Evolutionary conservation across 1,284 basidiomycete genomes (phyloP).

Genomic region (Hymenochaete sp.): DNA sequence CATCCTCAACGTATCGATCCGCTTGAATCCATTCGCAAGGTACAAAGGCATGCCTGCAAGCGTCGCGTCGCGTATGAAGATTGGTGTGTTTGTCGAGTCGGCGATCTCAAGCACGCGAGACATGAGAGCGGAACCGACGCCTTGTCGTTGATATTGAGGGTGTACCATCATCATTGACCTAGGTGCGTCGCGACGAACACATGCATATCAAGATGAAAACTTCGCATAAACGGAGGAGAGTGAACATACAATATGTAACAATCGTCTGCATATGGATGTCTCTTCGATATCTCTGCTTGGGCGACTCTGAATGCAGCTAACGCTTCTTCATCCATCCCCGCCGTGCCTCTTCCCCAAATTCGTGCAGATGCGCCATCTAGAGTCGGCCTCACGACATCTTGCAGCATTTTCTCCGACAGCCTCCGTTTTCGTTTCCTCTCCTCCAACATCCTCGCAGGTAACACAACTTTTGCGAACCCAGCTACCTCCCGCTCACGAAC

Average conservation of each 20-base stretch:
- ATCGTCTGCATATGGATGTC: background rate
- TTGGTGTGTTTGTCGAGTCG: too few species aligned
- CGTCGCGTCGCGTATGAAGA: too few species aligned
- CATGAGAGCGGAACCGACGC: constrained; percentile 11
- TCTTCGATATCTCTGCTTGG: background rate
- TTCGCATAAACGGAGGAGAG: too few species aligned
- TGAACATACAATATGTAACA: constrained; percentile 10
- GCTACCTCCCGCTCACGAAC: background rate
- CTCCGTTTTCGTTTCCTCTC: background rate
- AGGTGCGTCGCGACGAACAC: background rate
- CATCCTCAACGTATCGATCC: too few species aligned
- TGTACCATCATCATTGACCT: background rate
- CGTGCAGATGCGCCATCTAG: constrained; percentile 5
- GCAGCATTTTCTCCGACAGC: constrained; percentile 7
- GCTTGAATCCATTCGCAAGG: too few species aligned
- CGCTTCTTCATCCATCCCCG: constrained; percentile 2
- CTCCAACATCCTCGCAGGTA: background rate
- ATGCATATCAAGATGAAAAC: background rate
- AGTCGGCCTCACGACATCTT: constrained; percentile 11
- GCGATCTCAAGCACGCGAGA: too few species aligned
- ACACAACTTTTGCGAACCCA: constrained; percentile 3
- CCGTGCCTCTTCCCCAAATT: background rate
- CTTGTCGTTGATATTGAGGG: constrained; percentile 7
- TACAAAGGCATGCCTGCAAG: too few species aligned
- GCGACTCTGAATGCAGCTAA: background rate